These are phyloP conservation scores for Backusella tarrabulga DNA, from an alignment of 192 early-diverging fungal genomes.

Conservation along the genomic window DNA sequence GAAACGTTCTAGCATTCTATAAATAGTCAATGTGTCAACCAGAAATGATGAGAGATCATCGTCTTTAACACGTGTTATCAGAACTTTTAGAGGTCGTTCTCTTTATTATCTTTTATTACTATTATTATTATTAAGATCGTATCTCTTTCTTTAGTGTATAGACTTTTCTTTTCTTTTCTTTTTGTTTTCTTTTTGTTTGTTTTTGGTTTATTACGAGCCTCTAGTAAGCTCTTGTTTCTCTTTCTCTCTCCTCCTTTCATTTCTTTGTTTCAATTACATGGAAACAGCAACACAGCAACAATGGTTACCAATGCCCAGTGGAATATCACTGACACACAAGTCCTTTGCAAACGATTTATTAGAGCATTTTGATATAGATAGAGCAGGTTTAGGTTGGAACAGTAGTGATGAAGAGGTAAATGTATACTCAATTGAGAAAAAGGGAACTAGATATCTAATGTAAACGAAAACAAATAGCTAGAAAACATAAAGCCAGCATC, in stretches of 20 bases:
- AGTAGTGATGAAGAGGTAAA: constrained; percentile 5
- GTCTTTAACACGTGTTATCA: constrained; percentile 1
- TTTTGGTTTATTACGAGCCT: not conserved
- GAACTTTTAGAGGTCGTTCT: not conserved
- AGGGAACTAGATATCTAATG: not conserved
- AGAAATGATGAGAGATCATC: not conserved
- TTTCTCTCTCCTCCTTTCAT: not conserved
- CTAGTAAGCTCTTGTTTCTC: not conserved
- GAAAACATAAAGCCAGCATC: not conserved
- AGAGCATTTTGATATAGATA: constrained; percentile 24
- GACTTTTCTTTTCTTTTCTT: not conserved
- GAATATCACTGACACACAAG: constrained; percentile 17
- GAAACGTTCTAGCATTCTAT: constrained; percentile 10
- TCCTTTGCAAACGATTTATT: constrained; percentile 31
- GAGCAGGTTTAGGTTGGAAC: constrained; percentile 10
- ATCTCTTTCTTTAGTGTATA: not conserved
- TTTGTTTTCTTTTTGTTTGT: not conserved
- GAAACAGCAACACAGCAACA: not conserved
- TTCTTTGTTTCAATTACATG: not conserved
- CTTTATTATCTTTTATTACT: not conserved
- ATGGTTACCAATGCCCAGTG: constrained; percentile 23
- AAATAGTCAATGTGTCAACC: constrained; percentile 6
- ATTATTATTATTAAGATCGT: not conserved
- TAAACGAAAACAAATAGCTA: not conserved
- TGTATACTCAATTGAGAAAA: not conserved